A percentile compares a stretch with the other conserved stretches of the same genome.
These are phyloP conservation scores for Microbotryomycetes sp. DNA, from an alignment of 1,284 basidiomycete species.

Conservation along the genomic window DNA sequence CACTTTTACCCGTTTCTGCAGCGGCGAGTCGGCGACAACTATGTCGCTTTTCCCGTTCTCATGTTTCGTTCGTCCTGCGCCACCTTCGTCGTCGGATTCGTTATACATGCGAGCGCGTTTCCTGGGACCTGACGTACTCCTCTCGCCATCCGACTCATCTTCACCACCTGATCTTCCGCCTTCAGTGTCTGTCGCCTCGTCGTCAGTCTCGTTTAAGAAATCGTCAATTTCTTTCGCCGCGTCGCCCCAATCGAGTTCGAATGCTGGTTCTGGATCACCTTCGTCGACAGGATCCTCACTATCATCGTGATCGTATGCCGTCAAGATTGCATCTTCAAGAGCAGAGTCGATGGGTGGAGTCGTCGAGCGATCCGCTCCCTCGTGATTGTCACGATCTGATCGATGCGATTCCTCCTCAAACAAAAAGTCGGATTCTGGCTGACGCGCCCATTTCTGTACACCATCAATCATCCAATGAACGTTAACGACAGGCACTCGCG, in stretches of 20 bases:
- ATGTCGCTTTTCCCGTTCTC: neutral
- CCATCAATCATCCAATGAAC: slow-evolving; percentile 81
- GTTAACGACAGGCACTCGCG: slow-evolving; percentile 74
- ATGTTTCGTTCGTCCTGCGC: neutral
- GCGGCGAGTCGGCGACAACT: slow-evolving; percentile 11
- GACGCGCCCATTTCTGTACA: slow-evolving; percentile 68
- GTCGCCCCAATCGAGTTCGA: slow-evolving; percentile 55
- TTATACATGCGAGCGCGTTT: slow-evolving; percentile 7
- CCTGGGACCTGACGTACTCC: slow-evolving; percentile 1
- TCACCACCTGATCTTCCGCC: neutral
- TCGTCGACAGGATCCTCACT: slow-evolving; percentile 9
- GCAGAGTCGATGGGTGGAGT: slow-evolving; percentile 15
- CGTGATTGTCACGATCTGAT: slow-evolving; percentile 13
- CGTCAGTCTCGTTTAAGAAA: slow-evolving; percentile 68
- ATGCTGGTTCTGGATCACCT: slow-evolving; percentile 30
- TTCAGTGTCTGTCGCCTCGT: slow-evolving; percentile 44
- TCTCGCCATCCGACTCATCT: neutral
- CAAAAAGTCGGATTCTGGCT: slow-evolving; percentile 64
- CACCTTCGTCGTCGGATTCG: neutral
- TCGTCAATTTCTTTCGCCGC: slow-evolving; percentile 82
- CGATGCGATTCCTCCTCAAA: slow-evolving; percentile 47
- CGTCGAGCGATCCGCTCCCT: slow-evolving; percentile 28
- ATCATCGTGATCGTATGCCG: slow-evolving; percentile 4
- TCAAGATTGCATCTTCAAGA: slow-evolving; percentile 8
- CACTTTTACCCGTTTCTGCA: slow-evolving; percentile 31